Evolutionary conservation across 768 basidiomycete genomes (phyloP).

Genomic region (Tephrocybe sp.): DNA sequence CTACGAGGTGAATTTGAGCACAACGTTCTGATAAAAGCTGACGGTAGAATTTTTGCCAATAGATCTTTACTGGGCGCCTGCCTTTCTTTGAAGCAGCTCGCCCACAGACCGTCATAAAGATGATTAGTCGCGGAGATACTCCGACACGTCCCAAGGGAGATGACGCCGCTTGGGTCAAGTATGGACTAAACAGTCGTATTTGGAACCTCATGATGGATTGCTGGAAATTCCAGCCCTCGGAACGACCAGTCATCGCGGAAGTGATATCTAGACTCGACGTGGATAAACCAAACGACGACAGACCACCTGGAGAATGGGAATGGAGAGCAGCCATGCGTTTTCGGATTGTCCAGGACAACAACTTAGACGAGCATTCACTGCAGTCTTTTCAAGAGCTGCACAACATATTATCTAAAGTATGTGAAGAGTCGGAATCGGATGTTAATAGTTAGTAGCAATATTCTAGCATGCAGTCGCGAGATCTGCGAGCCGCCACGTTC

Average conservation of each 20-base stretch:
- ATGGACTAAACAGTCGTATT: not conserved
- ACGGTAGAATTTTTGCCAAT: not conserved
- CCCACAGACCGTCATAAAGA: not conserved
- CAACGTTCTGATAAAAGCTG: too few species aligned
- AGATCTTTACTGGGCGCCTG: constrained; percentile 3
- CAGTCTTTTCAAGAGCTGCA: too few species aligned
- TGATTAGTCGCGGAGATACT: not conserved
- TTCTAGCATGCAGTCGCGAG: too few species aligned
- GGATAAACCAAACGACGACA: not conserved
- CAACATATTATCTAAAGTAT: too few species aligned
- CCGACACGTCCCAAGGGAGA: constrained; percentile 2
- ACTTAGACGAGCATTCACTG: too few species aligned
- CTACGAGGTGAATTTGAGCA: constrained; percentile 1
- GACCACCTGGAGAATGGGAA: constrained; percentile 4
- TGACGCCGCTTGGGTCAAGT: not conserved
- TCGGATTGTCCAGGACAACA: too few species aligned
- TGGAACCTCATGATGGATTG: constrained; percentile 4
- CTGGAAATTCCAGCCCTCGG: not conserved
- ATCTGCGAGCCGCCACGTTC: too few species aligned
- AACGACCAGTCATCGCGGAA: not conserved
- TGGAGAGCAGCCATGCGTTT: not conserved
- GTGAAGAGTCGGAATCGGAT: too few species aligned
- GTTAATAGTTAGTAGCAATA: too few species aligned
- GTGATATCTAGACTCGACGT: not conserved
- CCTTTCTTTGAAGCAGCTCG: not conserved